Evolutionary conservation across 1,139 yeast genomes (phyloP).

Genomic region (Meyerozyma sp.): DNA sequence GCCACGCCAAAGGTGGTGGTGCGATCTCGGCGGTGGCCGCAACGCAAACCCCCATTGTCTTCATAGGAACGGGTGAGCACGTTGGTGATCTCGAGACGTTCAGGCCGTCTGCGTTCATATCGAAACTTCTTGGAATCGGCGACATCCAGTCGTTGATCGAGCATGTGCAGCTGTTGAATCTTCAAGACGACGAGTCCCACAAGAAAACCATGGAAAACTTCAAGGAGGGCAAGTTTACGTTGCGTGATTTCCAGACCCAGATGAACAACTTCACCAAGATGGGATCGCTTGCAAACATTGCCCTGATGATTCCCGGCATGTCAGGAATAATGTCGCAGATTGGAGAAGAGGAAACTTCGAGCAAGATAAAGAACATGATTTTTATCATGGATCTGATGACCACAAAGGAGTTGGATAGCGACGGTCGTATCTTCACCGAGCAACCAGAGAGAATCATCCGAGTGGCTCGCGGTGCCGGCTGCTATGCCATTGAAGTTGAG

Average conservation of each 20-base stretch:
- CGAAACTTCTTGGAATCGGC: conserved; percentile 90
- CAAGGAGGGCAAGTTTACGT: conserved; percentile 91
- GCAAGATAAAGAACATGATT: conserved; percentile 80
- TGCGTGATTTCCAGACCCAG: conserved; percentile 89
- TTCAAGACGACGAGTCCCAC: conserved; percentile 64
- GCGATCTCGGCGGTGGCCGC: conserved; percentile 99
- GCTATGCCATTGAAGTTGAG: conserved; percentile 88
- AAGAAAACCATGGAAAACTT: conserved; percentile 89
- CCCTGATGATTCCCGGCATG: conserved; percentile 94
- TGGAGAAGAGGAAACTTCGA: conserved; percentile 86
- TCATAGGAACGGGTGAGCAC: conserved; percentile 98
- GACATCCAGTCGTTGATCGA: conserved; percentile 93
- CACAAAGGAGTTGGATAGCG: conserved; percentile 82
- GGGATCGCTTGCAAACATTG: conserved; percentile 94
- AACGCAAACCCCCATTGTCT: conserved; percentile 91
- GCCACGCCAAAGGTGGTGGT: conserved; percentile 99
- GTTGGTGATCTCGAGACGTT: conserved; percentile 89
- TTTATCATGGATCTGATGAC: conserved; percentile 97
- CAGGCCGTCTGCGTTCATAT: conserved; percentile 83
- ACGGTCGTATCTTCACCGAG: conserved; percentile 74
- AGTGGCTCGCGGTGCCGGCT: conserved; percentile 95
- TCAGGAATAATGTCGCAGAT: conserved; percentile 79
- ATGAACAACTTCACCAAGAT: conserved; percentile 92
- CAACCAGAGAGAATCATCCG: conserved; percentile 85
- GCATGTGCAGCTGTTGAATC: conserved; percentile 81